Conservation (phyloP, 2,329 filamentous ascomycete species). For the Lecanicillium sp. region DNA sequence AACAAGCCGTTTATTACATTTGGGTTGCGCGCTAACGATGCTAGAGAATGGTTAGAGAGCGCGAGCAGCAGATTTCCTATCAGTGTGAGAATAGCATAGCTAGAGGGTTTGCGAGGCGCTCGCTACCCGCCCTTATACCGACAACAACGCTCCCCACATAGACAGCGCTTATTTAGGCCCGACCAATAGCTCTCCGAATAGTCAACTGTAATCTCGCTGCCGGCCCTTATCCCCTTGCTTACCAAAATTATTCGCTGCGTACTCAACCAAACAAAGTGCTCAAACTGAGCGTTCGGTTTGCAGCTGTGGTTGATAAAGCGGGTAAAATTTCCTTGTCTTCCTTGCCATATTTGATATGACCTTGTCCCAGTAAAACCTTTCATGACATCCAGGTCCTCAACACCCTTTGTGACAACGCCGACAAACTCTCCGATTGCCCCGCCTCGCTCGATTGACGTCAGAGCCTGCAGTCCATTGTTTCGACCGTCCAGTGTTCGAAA, state of each 20-base stretch:
- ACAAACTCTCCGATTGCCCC: constrained; percentile 50
- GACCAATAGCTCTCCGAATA: constrained; percentile 54
- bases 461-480: constrained; percentile 47
- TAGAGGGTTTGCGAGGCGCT: no score
- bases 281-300: constrained; percentile 50
- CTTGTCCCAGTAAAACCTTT: constrained; percentile 31
- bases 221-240: constrained; percentile 47
- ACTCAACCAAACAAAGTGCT: constrained; percentile 51
- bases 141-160: constrained; percentile 48
- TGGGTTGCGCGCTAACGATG: no score
- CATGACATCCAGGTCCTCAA: constrained; percentile 51
- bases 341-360: constrained; percentile 53
- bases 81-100: no score
- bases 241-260: constrained; percentile 50
- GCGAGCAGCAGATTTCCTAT: no score
- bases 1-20: no score
- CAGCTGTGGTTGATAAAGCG: constrained; percentile 56
- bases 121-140: constrained; percentile 35
- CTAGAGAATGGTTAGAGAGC: no score
- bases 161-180: constrained; percentile 47
- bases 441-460: constrained; percentile 44
- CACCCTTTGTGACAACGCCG: constrained; percentile 46
- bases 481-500: constrained; percentile 46
- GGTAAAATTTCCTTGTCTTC: constrained; percentile 49
- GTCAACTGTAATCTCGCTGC: constrained; percentile 50